Percentiles rank a stretch among this genome's conserved stretches.
These are phyloP conservation scores for Pythium insidiosum DNA, from an alignment of 352 stramenopile genomes.

Conservation along the genomic window DNA sequence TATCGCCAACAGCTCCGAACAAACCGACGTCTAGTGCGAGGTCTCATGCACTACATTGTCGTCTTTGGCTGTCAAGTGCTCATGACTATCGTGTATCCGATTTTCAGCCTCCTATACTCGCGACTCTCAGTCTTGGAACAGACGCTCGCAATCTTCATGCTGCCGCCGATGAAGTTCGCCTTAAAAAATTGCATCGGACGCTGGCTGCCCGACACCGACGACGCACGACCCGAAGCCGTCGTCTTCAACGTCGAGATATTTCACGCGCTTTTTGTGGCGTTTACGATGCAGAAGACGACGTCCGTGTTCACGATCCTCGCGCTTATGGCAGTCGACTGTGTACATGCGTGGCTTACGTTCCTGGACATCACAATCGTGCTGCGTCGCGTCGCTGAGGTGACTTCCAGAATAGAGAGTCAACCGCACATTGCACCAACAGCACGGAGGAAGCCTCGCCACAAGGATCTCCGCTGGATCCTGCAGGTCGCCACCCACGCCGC, in stretches of 20 bases:
- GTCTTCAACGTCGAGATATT: conserved; percentile 13
- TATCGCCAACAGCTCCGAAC: not conserved
- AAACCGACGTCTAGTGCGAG: not conserved
- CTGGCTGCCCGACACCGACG: conserved; percentile 9
- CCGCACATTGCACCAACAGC: not conserved
- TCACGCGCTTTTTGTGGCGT: conserved; percentile 9
- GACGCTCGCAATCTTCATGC: conserved; percentile 11
- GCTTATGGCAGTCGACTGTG: conserved; percentile 5
- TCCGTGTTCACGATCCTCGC: not conserved
- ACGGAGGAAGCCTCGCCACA: too few relatives aligned
- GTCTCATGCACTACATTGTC: not conserved
- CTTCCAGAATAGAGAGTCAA: not conserved
- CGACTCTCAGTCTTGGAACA: conserved; percentile 4
- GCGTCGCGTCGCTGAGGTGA: not conserved
- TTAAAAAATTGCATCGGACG: conserved; percentile 27
- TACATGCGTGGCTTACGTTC: conserved; percentile 5
- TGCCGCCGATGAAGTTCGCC: conserved; percentile 27
- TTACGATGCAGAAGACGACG: conserved; percentile 7
- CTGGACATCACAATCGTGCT: not conserved
- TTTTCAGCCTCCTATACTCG: conserved; percentile 9
- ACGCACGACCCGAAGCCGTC: conserved; percentile 13
- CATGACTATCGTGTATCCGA: conserved; percentile 8
- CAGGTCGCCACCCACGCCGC: not conserved
- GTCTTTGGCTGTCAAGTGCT: conserved; percentile 5
- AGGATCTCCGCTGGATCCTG: too few relatives aligned